Evolutionary conservation across 2,329 filamentous ascomycete genomes (phyloP).

Genomic region (Fusarium xylarioides): DNA sequence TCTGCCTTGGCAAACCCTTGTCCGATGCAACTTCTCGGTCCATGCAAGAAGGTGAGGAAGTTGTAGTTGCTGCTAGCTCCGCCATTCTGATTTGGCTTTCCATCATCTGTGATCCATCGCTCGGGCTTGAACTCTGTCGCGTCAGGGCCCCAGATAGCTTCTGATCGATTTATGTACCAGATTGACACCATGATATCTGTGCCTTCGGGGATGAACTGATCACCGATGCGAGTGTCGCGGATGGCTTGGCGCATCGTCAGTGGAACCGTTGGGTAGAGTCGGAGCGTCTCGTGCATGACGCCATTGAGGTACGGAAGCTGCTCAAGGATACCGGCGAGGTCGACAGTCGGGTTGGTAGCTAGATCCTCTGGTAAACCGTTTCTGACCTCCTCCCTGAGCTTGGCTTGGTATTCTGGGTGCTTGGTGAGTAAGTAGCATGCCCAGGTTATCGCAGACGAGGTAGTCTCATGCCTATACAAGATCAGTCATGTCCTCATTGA

Average conservation of each 20-base stretch:
- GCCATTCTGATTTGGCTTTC: slow-evolving; percentile 68
- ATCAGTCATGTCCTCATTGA: background rate
- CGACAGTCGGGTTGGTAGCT: slow-evolving; percentile 26
- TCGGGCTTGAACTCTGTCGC: slow-evolving; percentile 75
- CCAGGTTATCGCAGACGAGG: slow-evolving; percentile 33
- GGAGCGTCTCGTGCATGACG: slow-evolving; percentile 73
- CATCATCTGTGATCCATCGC: slow-evolving; percentile 65
- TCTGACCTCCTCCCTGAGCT: slow-evolving; percentile 26
- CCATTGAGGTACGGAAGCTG: slow-evolving; percentile 74
- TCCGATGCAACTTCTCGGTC: slow-evolving; percentile 84
- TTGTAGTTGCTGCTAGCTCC: slow-evolving; percentile 75
- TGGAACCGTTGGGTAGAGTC: slow-evolving; percentile 73
- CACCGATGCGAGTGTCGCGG: slow-evolving; percentile 64
- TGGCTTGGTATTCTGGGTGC: slow-evolving; percentile 24
- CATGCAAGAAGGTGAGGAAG: slow-evolving; percentile 83
- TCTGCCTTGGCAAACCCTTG: slow-evolving; percentile 77
- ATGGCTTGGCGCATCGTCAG: slow-evolving; percentile 69
- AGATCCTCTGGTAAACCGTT: background rate
- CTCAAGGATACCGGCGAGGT: slow-evolving; percentile 64
- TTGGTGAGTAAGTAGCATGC: slow-evolving; percentile 33
- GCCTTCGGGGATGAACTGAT: slow-evolving; percentile 70
- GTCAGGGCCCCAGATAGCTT: slow-evolving; percentile 72
- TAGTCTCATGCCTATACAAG: slow-evolving; percentile 26
- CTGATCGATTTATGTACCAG: slow-evolving; percentile 70
- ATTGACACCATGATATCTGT: slow-evolving; percentile 68